Evolutionary conservation across 2,329 filamentous ascomycete species (phyloP).

Genomic region (Dactylellina drechsleri): DNA sequence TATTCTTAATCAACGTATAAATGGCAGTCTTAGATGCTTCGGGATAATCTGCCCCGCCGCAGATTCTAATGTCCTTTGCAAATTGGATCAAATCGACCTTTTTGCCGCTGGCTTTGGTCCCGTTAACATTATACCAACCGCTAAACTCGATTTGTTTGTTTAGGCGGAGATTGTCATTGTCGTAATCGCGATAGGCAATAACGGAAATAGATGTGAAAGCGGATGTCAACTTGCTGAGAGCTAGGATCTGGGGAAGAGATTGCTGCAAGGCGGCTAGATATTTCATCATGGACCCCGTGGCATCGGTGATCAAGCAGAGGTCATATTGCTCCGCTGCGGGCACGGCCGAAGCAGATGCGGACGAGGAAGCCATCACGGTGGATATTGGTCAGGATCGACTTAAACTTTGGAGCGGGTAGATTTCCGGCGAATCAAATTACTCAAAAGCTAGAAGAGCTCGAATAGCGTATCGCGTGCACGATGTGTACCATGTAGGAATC

Average conservation of each 20-base stretch:
- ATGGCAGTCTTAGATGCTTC: slow-evolving; percentile 67
- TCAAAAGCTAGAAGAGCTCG: background rate
- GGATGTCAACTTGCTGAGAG: slow-evolving; percentile 65
- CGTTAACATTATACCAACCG: slow-evolving; percentile 63
- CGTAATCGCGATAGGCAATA: slow-evolving; percentile 67
- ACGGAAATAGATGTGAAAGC: slow-evolving; percentile 67
- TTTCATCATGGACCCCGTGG: slow-evolving; percentile 64
- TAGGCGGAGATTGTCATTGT: slow-evolving; percentile 51
- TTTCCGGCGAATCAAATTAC: no score
- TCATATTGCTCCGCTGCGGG: slow-evolving; percentile 61
- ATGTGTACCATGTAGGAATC: background rate
- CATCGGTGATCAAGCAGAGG: slow-evolving; percentile 65
- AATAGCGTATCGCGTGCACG: slow-evolving; percentile 2
- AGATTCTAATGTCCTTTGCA: slow-evolving; percentile 60
- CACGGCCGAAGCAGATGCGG: slow-evolving; percentile 21
- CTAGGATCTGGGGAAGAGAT: slow-evolving; percentile 67
- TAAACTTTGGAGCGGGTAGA: no score
- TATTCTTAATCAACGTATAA: slow-evolving; percentile 64
- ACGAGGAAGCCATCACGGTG: slow-evolving; percentile 27
- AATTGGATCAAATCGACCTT: slow-evolving; percentile 60
- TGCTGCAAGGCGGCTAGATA: slow-evolving; percentile 64
- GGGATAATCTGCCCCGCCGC: slow-evolving; percentile 63
- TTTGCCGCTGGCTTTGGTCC: slow-evolving; percentile 54
- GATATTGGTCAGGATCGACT: background rate
- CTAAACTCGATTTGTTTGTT: slow-evolving; percentile 64